phyloP scores from a whole-genome alignment of 441 rosid species.

The Erodium moschatum region DNA sequence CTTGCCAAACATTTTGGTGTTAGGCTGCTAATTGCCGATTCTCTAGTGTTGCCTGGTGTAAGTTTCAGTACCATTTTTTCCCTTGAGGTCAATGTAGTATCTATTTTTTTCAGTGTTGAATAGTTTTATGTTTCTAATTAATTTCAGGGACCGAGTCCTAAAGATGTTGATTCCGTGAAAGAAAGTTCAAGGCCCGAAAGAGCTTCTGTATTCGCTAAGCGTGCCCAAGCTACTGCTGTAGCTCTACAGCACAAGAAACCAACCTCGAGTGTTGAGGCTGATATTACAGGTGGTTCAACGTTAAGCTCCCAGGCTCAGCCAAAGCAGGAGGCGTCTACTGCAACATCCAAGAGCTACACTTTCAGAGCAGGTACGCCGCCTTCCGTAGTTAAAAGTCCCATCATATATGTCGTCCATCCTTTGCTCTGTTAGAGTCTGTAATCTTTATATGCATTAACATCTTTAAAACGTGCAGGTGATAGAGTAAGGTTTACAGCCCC shows the following conservation, averaged over 20 bases:
- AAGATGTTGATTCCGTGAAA: slow-evolving; percentile 58
- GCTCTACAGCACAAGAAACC: slow-evolving; percentile 67
- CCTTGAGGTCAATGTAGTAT: not conserved
- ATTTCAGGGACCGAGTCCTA: slow-evolving; percentile 59
- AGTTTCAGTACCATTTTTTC: slow-evolving; percentile 24
- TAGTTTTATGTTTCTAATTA: slow-evolving; percentile 12
- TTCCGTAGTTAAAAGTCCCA: not conserved
- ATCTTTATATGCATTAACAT: slow-evolving; percentile 19
- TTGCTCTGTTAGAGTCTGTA: not conserved
- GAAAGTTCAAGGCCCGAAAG: slow-evolving; percentile 71
- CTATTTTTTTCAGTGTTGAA: not conserved
- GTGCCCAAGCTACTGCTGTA: slow-evolving; percentile 51
- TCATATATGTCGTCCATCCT: not conserved
- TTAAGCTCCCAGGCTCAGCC: slow-evolving; percentile 62
- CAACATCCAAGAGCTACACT: slow-evolving; percentile 71
- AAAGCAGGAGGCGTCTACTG: slow-evolving; percentile 88
- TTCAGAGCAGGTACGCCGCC: slow-evolving; percentile 64
- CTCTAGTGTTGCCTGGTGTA: slow-evolving; percentile 94
- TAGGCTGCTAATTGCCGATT: slow-evolving; percentile 66
- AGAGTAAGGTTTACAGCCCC: slow-evolving; percentile 67
- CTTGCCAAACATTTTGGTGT: slow-evolving; percentile 86
- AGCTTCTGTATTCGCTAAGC: slow-evolving; percentile 54
- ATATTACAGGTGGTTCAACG: slow-evolving; percentile 77
- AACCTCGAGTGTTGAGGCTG: slow-evolving; percentile 90
- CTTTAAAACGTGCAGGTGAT: slow-evolving; percentile 54